These are phyloP conservation scores for Salix viminalis DNA, from an alignment of 345 rosid species.

Conservation along the genomic window DNA sequence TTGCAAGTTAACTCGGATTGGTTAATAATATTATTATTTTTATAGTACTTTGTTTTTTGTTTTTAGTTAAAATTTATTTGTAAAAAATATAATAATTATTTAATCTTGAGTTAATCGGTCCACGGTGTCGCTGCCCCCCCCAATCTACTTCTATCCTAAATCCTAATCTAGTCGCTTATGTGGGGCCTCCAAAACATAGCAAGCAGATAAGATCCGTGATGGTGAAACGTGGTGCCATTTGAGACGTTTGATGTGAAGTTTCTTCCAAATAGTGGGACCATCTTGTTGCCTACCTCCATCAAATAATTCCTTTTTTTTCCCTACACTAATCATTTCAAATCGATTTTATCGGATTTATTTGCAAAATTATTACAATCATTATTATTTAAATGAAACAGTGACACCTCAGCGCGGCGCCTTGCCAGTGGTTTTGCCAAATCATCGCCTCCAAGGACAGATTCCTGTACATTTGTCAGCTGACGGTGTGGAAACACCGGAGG, in stretches of 20 bases:
- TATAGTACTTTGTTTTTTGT: no score
- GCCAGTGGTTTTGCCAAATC: conserved; percentile 27
- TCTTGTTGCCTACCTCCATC: conserved; percentile 1
- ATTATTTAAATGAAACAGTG: not conserved
- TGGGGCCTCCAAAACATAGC: not conserved
- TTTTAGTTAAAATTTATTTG: no score
- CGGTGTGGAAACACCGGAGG: not conserved
- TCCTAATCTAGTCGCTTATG: not conserved
- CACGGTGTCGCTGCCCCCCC: no score
- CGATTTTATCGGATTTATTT: not conserved
- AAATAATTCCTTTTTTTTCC: not conserved
- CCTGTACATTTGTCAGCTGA: not conserved
- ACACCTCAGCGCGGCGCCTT: conserved; percentile 39
- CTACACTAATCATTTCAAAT: not conserved
- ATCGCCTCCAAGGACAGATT: not conserved
- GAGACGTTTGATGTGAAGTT: not conserved
- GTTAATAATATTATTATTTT: no score
- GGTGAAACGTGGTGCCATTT: conserved; percentile 17
- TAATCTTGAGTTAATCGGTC: no score
- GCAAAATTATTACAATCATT: not conserved
- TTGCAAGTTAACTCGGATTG: no score
- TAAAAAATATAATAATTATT: no score
- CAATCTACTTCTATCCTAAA: not conserved
- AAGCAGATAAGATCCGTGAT: not conserved
- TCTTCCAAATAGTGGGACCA: conserved; percentile 30